Percentiles rank a stretch among this genome's conserved stretches.
phyloP scores from a whole-genome alignment of 495 filamentous ascomycete species.

The Trichoderma gamsii region DNA sequence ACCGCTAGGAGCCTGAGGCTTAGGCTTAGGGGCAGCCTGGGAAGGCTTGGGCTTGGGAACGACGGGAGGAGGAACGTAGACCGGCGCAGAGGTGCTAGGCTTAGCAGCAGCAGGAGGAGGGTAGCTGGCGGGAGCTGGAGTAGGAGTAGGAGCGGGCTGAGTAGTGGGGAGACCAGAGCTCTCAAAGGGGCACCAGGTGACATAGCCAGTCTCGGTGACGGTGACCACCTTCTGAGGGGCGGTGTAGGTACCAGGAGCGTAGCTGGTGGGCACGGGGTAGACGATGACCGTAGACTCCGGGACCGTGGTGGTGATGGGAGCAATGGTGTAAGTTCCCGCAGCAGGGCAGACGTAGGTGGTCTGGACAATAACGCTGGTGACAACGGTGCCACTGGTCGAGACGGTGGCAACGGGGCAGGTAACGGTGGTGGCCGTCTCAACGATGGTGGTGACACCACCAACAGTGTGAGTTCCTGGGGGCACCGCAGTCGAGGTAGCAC shows the following conservation, averaged over 20 bases:
- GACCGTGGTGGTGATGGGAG: slow-evolving; percentile 58
- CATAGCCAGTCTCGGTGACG: slow-evolving; percentile 59
- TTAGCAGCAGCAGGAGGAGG: slow-evolving; percentile 20
- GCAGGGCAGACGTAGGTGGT: slow-evolving; percentile 74
- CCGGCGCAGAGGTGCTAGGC: slow-evolving; percentile 17
- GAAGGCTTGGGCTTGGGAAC: slow-evolving; percentile 16
- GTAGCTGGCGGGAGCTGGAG: slow-evolving; percentile 18
- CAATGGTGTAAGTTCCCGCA: slow-evolving; percentile 77
- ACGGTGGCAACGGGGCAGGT: slow-evolving; percentile 69
- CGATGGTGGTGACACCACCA: slow-evolving; percentile 72
- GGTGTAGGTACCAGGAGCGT: slow-evolving; percentile 68
- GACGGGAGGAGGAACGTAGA: no score
- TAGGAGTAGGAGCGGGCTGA: slow-evolving; percentile 20
- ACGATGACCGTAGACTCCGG: slow-evolving; percentile 49
- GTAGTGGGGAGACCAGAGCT: slow-evolving; percentile 30
- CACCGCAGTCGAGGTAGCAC: slow-evolving; percentile 54
- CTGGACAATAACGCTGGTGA: slow-evolving; percentile 63
- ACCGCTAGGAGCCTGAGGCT: slow-evolving; percentile 22
- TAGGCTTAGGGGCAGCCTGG: slow-evolving; percentile 22
- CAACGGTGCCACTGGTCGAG: slow-evolving; percentile 51
- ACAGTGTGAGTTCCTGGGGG: slow-evolving; percentile 63
- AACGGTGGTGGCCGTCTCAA: slow-evolving; percentile 62
- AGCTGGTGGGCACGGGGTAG: slow-evolving; percentile 60
- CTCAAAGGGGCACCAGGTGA: slow-evolving; percentile 67
- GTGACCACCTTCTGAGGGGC: slow-evolving; percentile 60